Evolutionary conservation across 257 asterid species (phyloP), one percentile per base, ranked within the genome.

Genomic region (Parsonsia alboflavescens): DNA sequence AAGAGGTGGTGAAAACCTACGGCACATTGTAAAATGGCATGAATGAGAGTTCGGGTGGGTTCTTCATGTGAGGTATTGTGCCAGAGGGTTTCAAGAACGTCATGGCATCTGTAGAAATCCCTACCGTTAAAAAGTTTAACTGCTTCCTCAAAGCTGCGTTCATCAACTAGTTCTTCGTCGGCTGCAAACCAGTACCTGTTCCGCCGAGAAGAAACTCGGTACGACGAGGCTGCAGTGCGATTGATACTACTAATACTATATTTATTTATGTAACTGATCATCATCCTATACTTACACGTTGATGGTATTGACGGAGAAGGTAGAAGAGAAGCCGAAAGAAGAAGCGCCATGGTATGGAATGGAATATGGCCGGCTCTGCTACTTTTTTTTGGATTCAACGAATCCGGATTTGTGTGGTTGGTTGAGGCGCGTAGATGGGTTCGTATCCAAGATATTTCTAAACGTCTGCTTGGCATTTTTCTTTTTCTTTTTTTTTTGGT

Each of bases 1-100:
- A 89, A 89, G 78, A 93, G 95, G 82, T 93, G 98, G 78, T 93
- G 97, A 19, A 93, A 89, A 70, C 96, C 98, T 1, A 91, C 95
- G 30, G 97, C 95, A 41, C 96, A 89, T 66, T 93, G 97, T 26
- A 91, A 82, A 64, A 91, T 83, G 57, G 86, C 96, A 17, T 91
- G 98, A 44, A 89, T 74, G 4, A 93, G 92, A 28, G 92, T 88
- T 26, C 95, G 84, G 0, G 80, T 72, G 22, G 93, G 95, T 46
- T 91, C 97, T 68, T 33, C 39, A 33, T 91, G 79, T 11, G 97
- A 86, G 7, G 70, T 48, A 53, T 84, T 84, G n/a, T n/a, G n/a
- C 97, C 98, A 91, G 6, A 93, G 71, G 10, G 85, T 80, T 79
- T 93, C 97, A 11, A 91, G 95, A 73, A 89, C 89, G 24, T 89